Evolutionary conservation across 768 basidiomycete genomes (phyloP), one percentile per base, ranked within the genome.

Genomic region (Lyophyllum atratum): DNA sequence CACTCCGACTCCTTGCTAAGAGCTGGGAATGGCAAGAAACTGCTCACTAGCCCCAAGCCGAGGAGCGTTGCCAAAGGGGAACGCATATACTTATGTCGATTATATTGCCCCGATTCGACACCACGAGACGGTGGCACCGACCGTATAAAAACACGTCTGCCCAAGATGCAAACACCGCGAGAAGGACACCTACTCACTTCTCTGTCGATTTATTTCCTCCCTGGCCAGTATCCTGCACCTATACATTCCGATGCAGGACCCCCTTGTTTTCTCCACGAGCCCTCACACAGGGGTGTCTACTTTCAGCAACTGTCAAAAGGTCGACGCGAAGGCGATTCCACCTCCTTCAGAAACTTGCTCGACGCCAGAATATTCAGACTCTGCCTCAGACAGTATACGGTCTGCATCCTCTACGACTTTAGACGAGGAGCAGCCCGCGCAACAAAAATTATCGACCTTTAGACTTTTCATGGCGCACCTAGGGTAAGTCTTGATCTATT

Each of bases 391-490:
- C 24, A 72, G 70, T 54, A 57, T 70, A 44, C 56, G 63, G 11
- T 70, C 74, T 39, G 54, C 66, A 15, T 70, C 76, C 31, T 72
- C 71, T 24, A 58, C 67, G 1, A 71, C 67, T 22, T 56, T 73
- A 31, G 70, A 72, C 48, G 64, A 63, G 21, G 56, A 59, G 57
- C 61, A 59, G 19, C 59, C 37, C 25, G 59, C 12, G 54, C 50
- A 56, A 59, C 64, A 54, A 54, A 63, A 72, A 40, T 70, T 87
- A 42, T 86, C 89, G 4, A 84, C 83, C 1, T 56, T 76, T 24
- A 82, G 81, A 26, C 80, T 89, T 52, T 74, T 89, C 49, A 68
- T 82, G 44, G 81, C 86, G 22, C 90, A 91, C 68, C 77, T 89
- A 59, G 90, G 90, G 90, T 90, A 71, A 54, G 47, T 50, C n/a